phyloP scores from a whole-genome alignment of 2,329 filamentous ascomycete genomes.

The Sarocladium strictum region DNA sequence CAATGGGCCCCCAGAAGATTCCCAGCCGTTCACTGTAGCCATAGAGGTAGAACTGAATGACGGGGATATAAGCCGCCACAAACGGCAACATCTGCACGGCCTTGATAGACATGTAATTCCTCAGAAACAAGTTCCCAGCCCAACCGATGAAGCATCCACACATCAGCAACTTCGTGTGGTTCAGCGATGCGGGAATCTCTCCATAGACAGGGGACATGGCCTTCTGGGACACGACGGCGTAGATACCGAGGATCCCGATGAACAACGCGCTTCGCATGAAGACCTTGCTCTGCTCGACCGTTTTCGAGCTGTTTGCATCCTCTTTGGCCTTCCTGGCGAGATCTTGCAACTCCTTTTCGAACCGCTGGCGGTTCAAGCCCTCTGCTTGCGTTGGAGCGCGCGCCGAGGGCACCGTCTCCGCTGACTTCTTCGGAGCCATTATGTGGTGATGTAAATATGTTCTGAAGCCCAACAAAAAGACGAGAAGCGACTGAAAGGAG shows the following conservation, averaged over 20 bases:
- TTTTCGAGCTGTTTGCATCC: slow-evolving; percentile 25
- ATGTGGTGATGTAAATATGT: neutral
- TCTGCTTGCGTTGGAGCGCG: slow-evolving; percentile 10
- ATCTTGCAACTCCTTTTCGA: slow-evolving; percentile 47
- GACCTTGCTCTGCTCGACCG: slow-evolving; percentile 30
- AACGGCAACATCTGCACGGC: slow-evolving; percentile 57
- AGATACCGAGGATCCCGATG: slow-evolving; percentile 42
- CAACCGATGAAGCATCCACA: slow-evolving; percentile 66
- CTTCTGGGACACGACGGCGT: slow-evolving; percentile 66
- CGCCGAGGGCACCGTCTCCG: neutral
- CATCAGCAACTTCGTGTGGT: slow-evolving; percentile 63
- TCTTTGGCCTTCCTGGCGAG: slow-evolving; percentile 39
- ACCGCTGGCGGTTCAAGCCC: slow-evolving; percentile 42
- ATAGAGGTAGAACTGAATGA: slow-evolving; percentile 67
- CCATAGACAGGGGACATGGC: slow-evolving; percentile 85
- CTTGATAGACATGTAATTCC: slow-evolving; percentile 38
- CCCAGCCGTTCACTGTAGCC: slow-evolving; percentile 60
- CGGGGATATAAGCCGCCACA: slow-evolving; percentile 68
- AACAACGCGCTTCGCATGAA: slow-evolving; percentile 28
- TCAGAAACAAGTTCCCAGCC: slow-evolving; percentile 56
- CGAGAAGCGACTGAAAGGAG: neutral
- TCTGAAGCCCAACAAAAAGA: neutral
- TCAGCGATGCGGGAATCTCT: slow-evolving; percentile 67
- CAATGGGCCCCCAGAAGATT: slow-evolving; percentile 63
- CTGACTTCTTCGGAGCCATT: slow-evolving; percentile 10